A percentile compares a stretch with the other conserved stretches of the same genome.
phyloP scores from a whole-genome alignment of 192 early-diverging fungal genomes.

The Obelidium mucronatum region DNA sequence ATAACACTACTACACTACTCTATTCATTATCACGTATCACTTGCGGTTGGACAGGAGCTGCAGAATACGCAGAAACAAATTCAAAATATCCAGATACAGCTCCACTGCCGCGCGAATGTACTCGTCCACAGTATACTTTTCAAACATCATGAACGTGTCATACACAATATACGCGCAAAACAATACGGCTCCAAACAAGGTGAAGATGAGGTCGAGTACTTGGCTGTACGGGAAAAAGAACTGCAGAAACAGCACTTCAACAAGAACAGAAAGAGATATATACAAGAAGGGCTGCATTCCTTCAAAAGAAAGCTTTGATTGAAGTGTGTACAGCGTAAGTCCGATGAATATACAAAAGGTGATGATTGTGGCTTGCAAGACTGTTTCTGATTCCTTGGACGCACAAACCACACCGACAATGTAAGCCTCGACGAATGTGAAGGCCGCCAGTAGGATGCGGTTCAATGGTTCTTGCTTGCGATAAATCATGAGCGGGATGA shows the following conservation, averaged over 20 bases:
- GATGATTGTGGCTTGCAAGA: conserved; percentile 74
- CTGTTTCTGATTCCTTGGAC: conserved; percentile 60
- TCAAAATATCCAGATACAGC: conserved; percentile 78
- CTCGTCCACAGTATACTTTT: conserved; percentile 72
- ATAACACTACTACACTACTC: background rate
- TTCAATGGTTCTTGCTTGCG: conserved; percentile 68
- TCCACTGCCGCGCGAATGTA: conserved; percentile 58
- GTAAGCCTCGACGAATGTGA: conserved; percentile 64
- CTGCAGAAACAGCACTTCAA: conserved; percentile 68
- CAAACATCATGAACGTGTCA: conserved; percentile 75
- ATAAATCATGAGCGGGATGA: conserved; percentile 65
- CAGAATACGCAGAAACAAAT: conserved; percentile 65
- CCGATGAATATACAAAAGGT: conserved; percentile 72
- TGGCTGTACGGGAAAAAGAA: conserved; percentile 74
- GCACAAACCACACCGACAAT: conserved; percentile 59
- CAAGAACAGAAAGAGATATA: conserved; percentile 63
- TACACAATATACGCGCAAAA: conserved; percentile 78
- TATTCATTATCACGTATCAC: no score
- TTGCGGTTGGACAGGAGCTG: background rate
- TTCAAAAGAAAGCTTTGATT: conserved; percentile 58
- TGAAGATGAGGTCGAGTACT: conserved; percentile 61
- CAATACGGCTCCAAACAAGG: conserved; percentile 63
- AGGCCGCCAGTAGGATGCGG: conserved; percentile 57
- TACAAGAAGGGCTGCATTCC: conserved; percentile 49
- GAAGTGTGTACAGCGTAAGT: conserved; percentile 75